Evolutionary conservation across 2,329 filamentous ascomycete genomes (phyloP).

Genomic region (Chaetomium strumarium): DNA sequence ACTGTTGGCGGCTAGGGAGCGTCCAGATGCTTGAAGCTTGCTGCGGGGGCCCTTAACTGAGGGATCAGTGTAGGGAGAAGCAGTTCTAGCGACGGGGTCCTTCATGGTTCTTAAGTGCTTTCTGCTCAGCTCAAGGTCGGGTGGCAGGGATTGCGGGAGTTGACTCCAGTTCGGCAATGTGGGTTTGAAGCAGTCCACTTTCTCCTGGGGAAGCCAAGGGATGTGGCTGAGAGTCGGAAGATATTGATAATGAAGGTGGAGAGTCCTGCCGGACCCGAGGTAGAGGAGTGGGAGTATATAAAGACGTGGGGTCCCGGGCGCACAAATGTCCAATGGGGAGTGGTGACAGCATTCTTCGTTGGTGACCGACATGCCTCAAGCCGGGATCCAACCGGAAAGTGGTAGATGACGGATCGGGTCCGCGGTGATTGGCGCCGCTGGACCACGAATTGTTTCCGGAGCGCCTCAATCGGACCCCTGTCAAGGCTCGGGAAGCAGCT

Average conservation of each 20-base stretch:
- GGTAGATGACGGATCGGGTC: conserved; percentile 19
- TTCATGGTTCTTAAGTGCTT: conserved; percentile 31
- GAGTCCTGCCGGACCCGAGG: conserved; percentile 20
- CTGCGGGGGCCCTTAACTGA: conserved; percentile 39
- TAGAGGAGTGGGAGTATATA: conserved; percentile 22
- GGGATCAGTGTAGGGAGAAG: conserved; percentile 42
- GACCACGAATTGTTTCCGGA: conserved; percentile 28
- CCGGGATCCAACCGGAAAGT: conserved; percentile 19
- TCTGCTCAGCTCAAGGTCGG: conserved; percentile 6
- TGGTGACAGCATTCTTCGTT: conserved; percentile 23
- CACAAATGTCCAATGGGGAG: conserved; percentile 19
- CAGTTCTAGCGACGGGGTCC: conserved; percentile 38
- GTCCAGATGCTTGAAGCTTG: conserved; percentile 34
- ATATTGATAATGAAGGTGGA: conserved; percentile 17
- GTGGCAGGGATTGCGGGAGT: conserved; percentile 18
- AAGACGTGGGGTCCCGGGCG: conserved; percentile 18
- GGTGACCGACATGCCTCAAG: conserved; percentile 9
- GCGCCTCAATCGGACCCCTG: conserved; percentile 20
- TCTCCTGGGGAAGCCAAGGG: conserved; percentile 18
- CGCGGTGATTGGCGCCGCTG: conserved; percentile 20
- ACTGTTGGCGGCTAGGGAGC: conserved; percentile 27
- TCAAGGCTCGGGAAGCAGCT: conserved; percentile 17
- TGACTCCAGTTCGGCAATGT: conserved; percentile 18
- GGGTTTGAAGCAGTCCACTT: conserved; percentile 20
- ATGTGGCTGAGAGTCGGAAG: conserved; percentile 10